Percentiles rank a stretch among this genome's conserved stretches.
Conservation (phyloP, 192 early-diverging fungal species). For the Cladochytrium replicatum region DNA sequence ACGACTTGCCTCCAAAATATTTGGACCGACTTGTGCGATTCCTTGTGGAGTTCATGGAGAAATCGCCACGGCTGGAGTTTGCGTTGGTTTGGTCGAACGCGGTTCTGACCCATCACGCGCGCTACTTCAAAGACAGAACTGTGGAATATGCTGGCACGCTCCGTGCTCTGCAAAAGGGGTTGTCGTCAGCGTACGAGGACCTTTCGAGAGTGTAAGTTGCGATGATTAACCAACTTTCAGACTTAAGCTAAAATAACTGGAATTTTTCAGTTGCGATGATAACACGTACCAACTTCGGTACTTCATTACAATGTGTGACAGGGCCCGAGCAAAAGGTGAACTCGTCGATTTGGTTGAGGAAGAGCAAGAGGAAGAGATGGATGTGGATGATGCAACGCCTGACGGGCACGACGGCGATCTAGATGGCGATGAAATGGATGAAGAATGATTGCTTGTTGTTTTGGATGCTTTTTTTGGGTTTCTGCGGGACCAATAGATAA, state of each 20-base stretch:
- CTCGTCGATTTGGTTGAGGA: no score
- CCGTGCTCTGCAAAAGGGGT: conserved; percentile 64
- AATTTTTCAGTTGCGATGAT: conserved; percentile 57
- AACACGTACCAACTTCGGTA: conserved; percentile 68
- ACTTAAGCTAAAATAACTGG: not conserved
- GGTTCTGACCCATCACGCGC: conserved; percentile 65
- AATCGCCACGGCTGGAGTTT: conserved; percentile 76
- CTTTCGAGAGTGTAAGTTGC: conserved; percentile 41
- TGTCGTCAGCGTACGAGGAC: conserved; percentile 34
- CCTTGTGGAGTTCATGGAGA: conserved; percentile 68
- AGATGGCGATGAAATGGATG: no score
- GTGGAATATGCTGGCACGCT: conserved; percentile 38
- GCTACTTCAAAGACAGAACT: conserved; percentile 32
- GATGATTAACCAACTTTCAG: not conserved
- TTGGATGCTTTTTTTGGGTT: no score
- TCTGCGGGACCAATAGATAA: no score
- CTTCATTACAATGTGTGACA: conserved; percentile 9
- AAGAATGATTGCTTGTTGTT: no score
- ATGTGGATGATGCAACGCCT: no score
- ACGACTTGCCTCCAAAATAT: conserved; percentile 78
- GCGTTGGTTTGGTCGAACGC: conserved; percentile 73
- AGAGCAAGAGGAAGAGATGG: no score
- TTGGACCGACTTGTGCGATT: conserved; percentile 75
- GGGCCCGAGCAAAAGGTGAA: no score
- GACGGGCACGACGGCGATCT: no score